Base-by-base conservation (phyloP, 768 basidiomycete genomes). In the Gloeostereum incarnatum region DNA sequence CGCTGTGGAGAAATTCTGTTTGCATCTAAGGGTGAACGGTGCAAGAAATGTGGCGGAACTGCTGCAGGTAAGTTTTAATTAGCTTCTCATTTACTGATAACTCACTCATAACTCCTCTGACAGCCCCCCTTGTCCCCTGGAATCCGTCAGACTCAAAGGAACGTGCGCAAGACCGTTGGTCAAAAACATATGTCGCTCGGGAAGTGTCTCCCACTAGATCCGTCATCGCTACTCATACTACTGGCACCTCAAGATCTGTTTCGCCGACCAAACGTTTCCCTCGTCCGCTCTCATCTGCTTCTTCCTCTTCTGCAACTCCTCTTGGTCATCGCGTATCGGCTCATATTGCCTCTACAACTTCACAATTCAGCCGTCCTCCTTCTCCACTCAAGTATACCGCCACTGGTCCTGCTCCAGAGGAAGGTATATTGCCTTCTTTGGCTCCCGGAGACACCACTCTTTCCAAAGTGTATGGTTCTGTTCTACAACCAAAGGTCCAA, bases 401-500 rank as follows among this genome's bases (percentile, higher is more conserved):
- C n/a, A 65, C 70, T 22, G 53, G 74, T 19, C 60, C 71, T 19
- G 69, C 73, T 25, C 66, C 75, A 2, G 74, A 74, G 42, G 63
- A 69, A 21, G 78, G 69, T 40, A 78, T 86, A 31, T 58, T 86
- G 17, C 76, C 73, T 18, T 76, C 73, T 21, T 64, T 74, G 31
- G 50, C 65, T 42, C 58, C 65, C 5, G 54, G 66, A 25, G 67
- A 69, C 48, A 70, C 69, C 6, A 74, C 81, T 2, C 73, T 83
- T 14, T 75, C 86, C 30, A 91, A 87, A 57, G 87, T 81, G 4
- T 90, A 88, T 46, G 88, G 88, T 19, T 88, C 88, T 0, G 71
- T 91, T 17, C 62, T 91, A 13, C 87, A 89, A 51, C 75, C 84
- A 17, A 78, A 78, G 46, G 83, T 89, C n/a, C 55, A 69, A 6